Evolutionary conservation across 257 asterid species (phyloP).

Genomic region (Linderniella brevidens): DNA sequence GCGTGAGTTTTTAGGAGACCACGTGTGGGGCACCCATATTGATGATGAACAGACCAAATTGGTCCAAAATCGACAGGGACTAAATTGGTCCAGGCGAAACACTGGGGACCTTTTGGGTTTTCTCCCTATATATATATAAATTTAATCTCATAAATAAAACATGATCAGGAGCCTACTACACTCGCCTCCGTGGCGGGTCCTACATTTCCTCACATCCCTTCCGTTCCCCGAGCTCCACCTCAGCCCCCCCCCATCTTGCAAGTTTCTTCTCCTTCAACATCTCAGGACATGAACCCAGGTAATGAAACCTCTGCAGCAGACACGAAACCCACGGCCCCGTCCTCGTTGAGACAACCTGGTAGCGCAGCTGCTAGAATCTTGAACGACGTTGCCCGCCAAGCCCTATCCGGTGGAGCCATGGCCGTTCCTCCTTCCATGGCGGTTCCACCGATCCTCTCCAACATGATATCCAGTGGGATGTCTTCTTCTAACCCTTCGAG

Average conservation of each 20-base stretch:
- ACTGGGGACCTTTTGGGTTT: no score
- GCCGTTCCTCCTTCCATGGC: conserved; percentile 58
- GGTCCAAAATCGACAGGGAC: no score
- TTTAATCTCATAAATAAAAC: no score
- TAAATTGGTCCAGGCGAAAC: no score
- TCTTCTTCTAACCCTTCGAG: conserved; percentile 56
- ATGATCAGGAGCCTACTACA: conserved; percentile 68
- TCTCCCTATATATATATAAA: not conserved
- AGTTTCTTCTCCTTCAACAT: conserved; percentile 70
- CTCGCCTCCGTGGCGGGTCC: conserved; percentile 48
- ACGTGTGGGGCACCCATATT: no score
- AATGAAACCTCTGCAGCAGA: conserved; percentile 56
- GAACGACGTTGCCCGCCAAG: conserved; percentile 79
- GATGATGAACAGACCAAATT: no score
- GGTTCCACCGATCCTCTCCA: conserved; percentile 73
- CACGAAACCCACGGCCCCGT: conserved; percentile 52
- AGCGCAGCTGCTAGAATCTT: conserved; percentile 74
- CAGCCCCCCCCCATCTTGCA: conserved; percentile 57
- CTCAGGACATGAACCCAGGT: conserved; percentile 45
- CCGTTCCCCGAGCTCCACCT: conserved; percentile 59
- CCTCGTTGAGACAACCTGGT: conserved; percentile 51
- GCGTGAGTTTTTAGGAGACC: no score
- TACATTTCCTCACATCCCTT: conserved; percentile 44
- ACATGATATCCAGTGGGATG: conserved; percentile 81
- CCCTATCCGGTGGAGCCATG: conserved; percentile 62